Base-by-base conservation (phyloP, 2,329 filamentous ascomycete species). In the Chaetothyriales sp. region DNA sequence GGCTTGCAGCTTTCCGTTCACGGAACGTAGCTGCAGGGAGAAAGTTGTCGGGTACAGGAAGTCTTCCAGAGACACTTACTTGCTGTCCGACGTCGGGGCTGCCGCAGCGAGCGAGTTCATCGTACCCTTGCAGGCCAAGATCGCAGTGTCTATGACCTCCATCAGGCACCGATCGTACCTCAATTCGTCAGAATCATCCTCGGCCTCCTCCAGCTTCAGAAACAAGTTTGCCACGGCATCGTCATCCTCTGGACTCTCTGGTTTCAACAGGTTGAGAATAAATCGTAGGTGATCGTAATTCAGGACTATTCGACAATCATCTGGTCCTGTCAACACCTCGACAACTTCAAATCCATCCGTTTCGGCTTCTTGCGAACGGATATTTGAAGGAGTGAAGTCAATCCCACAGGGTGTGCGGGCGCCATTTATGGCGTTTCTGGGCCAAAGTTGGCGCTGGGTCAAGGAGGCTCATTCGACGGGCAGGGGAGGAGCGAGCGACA, bases 21-120 rank as follows among this genome's bases (percentile, higher is more conserved):
- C 42, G 42, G 42, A 46, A 39, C 22, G 43, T 36, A 52, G 43
- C 46, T 39, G 46, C 22, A 52, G 50, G 49, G 39, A 52, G 46
- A 52, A 48, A 49, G 50, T 52, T 44, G 43, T 18, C 18, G 47
- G 47, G 42, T 49, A 43, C 43, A 52, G 50, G 46, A 52, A 49
- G 47, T 52, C 50, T 44, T 52, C 46, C 43, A 51, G 50, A 45
- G 50, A 52, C 46, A 22, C 43, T 46, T 46, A 47, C 47, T 51
- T 45, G 36, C 43, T 49, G 50, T 49, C 49, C 20, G 25, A 26
- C 43, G 22, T 39, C 47, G 10, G 47, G 26, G 26, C 26, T 36
- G 46, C 32, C 32, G 32, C 32, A 15, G 32, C 32, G 32, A 39
- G 9, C 12, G 32, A 39, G 32, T 39, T 39, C 12, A 39, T 39